Evolutionary conservation across 768 basidiomycete species (phyloP), one percentile per base, ranked within the genome.

Genomic region (Sporobolomyces pararoseus): DNA sequence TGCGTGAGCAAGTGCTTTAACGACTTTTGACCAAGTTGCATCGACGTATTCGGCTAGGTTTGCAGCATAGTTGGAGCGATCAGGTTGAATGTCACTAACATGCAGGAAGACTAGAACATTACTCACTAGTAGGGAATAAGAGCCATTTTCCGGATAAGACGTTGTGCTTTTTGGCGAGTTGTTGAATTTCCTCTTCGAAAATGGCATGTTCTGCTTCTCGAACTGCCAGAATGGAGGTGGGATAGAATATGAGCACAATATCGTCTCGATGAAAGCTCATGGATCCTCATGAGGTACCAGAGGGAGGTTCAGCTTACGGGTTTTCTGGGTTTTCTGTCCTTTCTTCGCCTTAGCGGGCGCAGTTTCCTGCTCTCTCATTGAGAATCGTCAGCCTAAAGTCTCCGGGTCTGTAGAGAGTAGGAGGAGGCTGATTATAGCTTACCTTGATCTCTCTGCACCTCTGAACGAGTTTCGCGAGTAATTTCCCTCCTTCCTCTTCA

Each of bases 91-190:
- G n/a, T n/a, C n/a, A n/a, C n/a, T n/a, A n/a, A n/a, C n/a, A n/a
- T n/a, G n/a, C n/a, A n/a, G n/a, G n/a, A n/a, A n/a, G n/a, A 47
- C 21, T 37, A 37, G 6, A 19, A 19, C 25, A 47, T 25, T 2
- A 32, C 58, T n/a, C 14, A 47, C 37, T 25, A 4, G 23, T 14
- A 7, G 68, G 65, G 64, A 51, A 71, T 52, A 73, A 58, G 19
- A 75, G 52, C 75, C 75, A 75, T 37, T 75, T 75, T 14, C 75
- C 75, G 3, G 52, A 42, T 2, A 66, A 34, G 49, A 73, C 39
- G 29, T 47, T n/a, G 57, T 64, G 25, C 58, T 68, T 54, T 32
- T 65, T 63, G 12, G 75, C 75, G 25, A 76, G 64, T 25, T 61
- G 25, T 32, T 62, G 50, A 29, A 74, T 60, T 0, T 37, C 42